phyloP scores from a whole-genome alignment of 2,329 filamentous ascomycete genomes.

The Penicillium sp. region DNA sequence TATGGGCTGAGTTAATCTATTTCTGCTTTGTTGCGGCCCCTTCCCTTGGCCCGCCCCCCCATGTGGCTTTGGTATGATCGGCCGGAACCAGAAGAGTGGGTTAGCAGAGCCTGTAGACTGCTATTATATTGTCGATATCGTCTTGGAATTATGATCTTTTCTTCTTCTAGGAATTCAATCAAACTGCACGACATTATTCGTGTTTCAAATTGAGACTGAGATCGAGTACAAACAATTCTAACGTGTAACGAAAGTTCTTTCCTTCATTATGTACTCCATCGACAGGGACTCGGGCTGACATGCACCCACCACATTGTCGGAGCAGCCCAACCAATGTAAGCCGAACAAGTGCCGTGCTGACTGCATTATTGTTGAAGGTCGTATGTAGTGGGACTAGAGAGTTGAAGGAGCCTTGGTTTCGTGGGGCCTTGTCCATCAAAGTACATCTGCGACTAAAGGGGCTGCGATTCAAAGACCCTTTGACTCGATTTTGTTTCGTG shows the following conservation, averaged over 20 bases:
- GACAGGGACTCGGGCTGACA: conserved; percentile 3
- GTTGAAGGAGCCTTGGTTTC: neutral
- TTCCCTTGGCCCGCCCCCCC: neutral
- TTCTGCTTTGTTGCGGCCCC: neutral
- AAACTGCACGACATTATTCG: neutral
- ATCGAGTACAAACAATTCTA: neutral
- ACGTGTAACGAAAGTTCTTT: neutral
- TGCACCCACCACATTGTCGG: neutral
- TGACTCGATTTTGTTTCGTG: neutral
- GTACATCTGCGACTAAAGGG: neutral
- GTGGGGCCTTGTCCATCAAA: neutral
- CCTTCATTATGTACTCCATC: neutral
- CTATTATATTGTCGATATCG: neutral
- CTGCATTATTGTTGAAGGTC: conserved; percentile 4
- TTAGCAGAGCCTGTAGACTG: neutral
- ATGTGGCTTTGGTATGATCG: neutral
- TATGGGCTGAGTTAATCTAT: neutral
- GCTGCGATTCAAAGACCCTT: neutral
- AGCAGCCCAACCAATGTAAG: neutral
- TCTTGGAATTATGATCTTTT: neutral
- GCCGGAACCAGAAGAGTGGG: neutral
- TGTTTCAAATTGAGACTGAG: neutral
- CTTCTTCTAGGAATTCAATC: neutral
- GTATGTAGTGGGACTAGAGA: neutral
- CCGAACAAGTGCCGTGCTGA: neutral